These are phyloP conservation scores for Tricholoma matsutake DNA, from an alignment of 768 basidiomycete genomes.

Conservation along the genomic window DNA sequence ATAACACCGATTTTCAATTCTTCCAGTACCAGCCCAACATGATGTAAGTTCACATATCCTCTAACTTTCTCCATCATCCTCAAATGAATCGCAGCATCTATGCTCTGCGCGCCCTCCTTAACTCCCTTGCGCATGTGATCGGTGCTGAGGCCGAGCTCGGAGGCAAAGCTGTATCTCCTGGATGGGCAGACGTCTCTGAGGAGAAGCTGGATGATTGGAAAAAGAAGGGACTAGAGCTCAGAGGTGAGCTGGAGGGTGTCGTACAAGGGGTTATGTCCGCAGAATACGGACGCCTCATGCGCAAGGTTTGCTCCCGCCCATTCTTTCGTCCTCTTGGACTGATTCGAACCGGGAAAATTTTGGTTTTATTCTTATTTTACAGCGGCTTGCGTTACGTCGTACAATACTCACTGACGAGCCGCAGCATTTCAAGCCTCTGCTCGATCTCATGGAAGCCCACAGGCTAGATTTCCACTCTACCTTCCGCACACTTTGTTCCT, in stretches of 20 bases:
- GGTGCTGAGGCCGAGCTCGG: constrained; percentile 69
- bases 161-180: constrained; percentile 47
- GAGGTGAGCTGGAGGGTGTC: constrained; percentile 59
- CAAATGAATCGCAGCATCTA: constrained; percentile 50
- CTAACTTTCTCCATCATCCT: background rate
- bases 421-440: constrained; percentile 58
- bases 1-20: background rate
- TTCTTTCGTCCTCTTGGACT: background rate
- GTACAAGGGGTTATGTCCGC: constrained; percentile 54
- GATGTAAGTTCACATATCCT: constrained; percentile 49
- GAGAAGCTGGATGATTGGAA: constrained; percentile 64
- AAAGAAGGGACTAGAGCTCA: constrained; percentile 49
- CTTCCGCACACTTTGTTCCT: constrained; percentile 68
- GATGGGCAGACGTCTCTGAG: constrained; percentile 60
- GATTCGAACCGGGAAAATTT: background rate
- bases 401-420: constrained; percentile 55
- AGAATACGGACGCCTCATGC: constrained; percentile 70
- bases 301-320: constrained; percentile 46
- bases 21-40: constrained; percentile 69
- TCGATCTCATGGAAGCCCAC: constrained; percentile 71
- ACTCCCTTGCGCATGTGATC: constrained; percentile 78
- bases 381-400: constrained; percentile 79
- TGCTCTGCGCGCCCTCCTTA: constrained; percentile 75
- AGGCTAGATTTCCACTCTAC: constrained; percentile 86
- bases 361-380: background rate